A percentile compares a stretch with the other conserved stretches of the same genome.
Evolutionary conservation across 148 eudicot species (phyloP).

Genomic region (Polygonum aviculare): DNA sequence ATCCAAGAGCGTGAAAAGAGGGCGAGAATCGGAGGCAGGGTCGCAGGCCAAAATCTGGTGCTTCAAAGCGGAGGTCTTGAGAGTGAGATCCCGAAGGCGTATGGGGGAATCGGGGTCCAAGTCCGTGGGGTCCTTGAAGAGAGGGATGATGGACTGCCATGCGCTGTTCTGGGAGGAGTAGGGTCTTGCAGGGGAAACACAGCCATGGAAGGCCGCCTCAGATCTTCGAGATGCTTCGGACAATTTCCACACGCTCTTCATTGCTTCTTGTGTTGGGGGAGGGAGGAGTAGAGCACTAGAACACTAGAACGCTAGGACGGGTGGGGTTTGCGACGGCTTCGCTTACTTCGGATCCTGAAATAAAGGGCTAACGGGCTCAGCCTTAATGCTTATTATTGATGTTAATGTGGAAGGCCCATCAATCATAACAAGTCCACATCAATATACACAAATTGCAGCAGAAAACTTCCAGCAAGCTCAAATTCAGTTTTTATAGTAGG

Average conservation of each 20-base stretch:
- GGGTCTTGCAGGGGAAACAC: not conserved
- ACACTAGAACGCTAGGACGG: not conserved
- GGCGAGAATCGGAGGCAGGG: slow-evolving; percentile 8
- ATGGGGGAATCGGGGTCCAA: not conserved
- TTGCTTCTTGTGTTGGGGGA: slow-evolving; percentile 20
- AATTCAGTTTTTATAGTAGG: too few species aligned
- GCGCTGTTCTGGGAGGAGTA: not conserved
- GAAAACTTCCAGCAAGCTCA: too few species aligned
- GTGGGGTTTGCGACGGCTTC: not conserved
- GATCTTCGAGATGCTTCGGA: not conserved
- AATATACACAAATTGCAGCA: too few species aligned
- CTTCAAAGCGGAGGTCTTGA: slow-evolving; percentile 30
- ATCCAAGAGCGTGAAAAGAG: slow-evolving; percentile 31
- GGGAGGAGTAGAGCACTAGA: too few species aligned
- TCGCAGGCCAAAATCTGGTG: slow-evolving; percentile 28
- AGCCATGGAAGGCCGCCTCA: not conserved
- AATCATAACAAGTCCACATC: too few species aligned
- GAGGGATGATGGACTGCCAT: not conserved
- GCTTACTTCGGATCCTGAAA: too few species aligned
- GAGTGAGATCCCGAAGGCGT: not conserved
- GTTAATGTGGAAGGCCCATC: too few species aligned
- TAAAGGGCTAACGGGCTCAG: too few species aligned
- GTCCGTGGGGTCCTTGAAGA: not conserved
- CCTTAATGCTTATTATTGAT: not conserved
- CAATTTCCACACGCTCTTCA: not conserved